Evolutionary conservation across 805 yeast genomes (phyloP).

Genomic region (Millerozyma acaciae): DNA sequence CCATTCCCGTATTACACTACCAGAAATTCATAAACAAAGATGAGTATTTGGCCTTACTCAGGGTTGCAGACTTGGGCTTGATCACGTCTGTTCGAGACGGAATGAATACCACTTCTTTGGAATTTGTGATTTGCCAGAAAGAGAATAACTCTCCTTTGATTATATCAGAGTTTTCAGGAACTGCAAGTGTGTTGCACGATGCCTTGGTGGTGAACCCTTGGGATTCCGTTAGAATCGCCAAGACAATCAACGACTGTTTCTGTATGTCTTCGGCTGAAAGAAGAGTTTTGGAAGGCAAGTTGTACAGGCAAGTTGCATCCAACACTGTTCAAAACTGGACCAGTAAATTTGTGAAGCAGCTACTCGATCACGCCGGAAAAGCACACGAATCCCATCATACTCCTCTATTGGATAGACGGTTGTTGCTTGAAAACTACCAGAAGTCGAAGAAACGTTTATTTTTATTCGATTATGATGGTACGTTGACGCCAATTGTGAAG

Average conservation of each 20-base stretch:
- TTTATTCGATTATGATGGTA: slow-evolving; percentile 95
- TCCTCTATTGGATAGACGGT: slow-evolving; percentile 77
- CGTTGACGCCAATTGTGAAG: slow-evolving; percentile 90
- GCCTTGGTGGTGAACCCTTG: slow-evolving; percentile 91
- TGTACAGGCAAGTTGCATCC: slow-evolving; percentile 61
- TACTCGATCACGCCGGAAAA: slow-evolving; percentile 37
- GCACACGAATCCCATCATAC: slow-evolving; percentile 45
- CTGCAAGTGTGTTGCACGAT: slow-evolving; percentile 64
- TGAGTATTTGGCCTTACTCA: slow-evolving; percentile 81
- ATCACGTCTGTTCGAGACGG: slow-evolving; percentile 93
- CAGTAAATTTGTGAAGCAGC: slow-evolving; percentile 49
- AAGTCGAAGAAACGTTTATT: slow-evolving; percentile 68
- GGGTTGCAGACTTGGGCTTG: slow-evolving; percentile 87
- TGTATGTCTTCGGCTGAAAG: slow-evolving; percentile 48
- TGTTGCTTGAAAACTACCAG: slow-evolving; percentile 56
- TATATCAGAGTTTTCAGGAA: slow-evolving; percentile 90
- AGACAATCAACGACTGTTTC: slow-evolving; percentile 69
- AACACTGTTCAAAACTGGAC: slow-evolving; percentile 85
- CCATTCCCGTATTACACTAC: slow-evolving; percentile 87
- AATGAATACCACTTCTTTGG: slow-evolving; percentile 92
- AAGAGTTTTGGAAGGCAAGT: slow-evolving; percentile 42
- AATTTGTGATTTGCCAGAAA: slow-evolving; percentile 85
- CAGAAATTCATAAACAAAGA: slow-evolving; percentile 84
- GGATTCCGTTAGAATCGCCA: slow-evolving; percentile 93
- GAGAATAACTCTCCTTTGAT: slow-evolving; percentile 71